Conservation (phyloP, 1,284 basidiomycete species). For the Pseudomicrostroma phylloplanum region DNA sequence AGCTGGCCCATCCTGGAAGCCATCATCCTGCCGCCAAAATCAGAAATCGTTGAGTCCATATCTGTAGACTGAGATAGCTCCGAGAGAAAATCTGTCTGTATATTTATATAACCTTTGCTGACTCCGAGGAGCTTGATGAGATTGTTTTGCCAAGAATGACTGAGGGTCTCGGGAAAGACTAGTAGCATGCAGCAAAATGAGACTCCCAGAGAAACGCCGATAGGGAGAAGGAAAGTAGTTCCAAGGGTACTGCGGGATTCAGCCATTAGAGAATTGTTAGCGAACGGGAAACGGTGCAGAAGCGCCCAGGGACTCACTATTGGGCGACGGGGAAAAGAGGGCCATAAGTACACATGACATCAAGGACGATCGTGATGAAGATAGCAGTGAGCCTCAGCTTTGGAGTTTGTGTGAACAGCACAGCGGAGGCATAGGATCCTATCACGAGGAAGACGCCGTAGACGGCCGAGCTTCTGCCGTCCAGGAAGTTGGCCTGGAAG, state of each 20-base stretch:
- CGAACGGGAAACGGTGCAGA: too few relatives aligned
- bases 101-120: constrained; percentile 22
- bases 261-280: too few relatives aligned
- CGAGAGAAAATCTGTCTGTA: constrained; percentile 7
- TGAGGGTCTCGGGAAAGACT: constrained; percentile 68
- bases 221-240: constrained; percentile 39
- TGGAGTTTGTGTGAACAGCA: constrained; percentile 61
- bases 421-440: constrained; percentile 61
- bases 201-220: constrained; percentile 28
- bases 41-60: not conserved
- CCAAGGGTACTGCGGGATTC: constrained; percentile 52
- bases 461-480: constrained; percentile 58
- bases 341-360: constrained; percentile 49
- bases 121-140: constrained; percentile 26
- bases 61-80: not conserved
- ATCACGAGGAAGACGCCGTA: constrained; percentile 68
- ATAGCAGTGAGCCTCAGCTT: constrained; percentile 60
- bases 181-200: constrained; percentile 54
- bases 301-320: constrained; percentile 51
- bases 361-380: constrained; percentile 33
- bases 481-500: constrained; percentile 65
- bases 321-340: constrained; percentile 63
- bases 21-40: constrained; percentile 23
- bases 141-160: constrained; percentile 55
- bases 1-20: constrained; percentile 31